These are phyloP conservation scores for Luffa aegyptiaca DNA, from an alignment of 306 rosid genomes.

Conservation along the genomic window DNA sequence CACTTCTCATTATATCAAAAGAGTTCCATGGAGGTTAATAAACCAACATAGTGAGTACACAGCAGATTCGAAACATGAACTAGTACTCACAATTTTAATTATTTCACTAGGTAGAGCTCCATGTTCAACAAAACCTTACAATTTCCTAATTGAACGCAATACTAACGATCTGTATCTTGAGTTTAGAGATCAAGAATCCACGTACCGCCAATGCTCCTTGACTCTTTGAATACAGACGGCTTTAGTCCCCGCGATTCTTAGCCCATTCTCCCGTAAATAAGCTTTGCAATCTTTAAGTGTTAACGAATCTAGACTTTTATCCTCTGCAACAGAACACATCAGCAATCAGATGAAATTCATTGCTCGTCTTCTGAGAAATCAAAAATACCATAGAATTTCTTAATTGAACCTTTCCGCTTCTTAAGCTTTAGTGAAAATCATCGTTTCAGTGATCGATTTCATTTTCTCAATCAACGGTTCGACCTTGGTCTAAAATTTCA, in stretches of 20 bases:
- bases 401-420: not conserved
- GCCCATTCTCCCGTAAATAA: constrained; percentile 48
- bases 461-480: not conserved
- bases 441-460: not conserved
- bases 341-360: not conserved
- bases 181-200: not conserved
- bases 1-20: not conserved
- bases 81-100: not conserved
- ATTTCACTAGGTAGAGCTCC: not conserved
- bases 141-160: not conserved
- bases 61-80: not conserved
- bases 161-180: not conserved
- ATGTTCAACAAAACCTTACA: not conserved
- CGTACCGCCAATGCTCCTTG: constrained; percentile 57
- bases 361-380: not conserved
- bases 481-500: not conserved
- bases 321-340: constrained; percentile 22
- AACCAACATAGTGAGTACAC: not conserved
- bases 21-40: not conserved
- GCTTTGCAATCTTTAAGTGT: constrained; percentile 53
- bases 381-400: not conserved
- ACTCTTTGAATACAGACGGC: constrained; percentile 49
- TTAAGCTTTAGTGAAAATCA: not conserved
- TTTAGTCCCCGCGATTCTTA: constrained; percentile 55
- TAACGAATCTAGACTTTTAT: constrained; percentile 33